Evolutionary conservation across 169 alveolate genomes (phyloP).

Genomic region (Eimeria tenella): DNA sequence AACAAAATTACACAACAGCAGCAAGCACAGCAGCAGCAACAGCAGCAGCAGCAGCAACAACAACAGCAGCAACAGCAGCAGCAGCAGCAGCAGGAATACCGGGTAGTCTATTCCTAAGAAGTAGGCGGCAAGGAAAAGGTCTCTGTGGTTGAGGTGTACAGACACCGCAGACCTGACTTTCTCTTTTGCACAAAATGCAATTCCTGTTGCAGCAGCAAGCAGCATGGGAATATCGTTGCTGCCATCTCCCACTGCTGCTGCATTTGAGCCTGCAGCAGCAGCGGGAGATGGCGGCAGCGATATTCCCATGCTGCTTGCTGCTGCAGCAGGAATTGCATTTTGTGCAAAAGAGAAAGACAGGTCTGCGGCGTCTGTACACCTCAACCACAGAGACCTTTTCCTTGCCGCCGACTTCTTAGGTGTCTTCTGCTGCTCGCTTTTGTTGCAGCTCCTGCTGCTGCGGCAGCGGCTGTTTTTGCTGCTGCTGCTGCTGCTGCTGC

Average conservation of each 20-base stretch:
- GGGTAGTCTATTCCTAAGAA: constrained; percentile 36
- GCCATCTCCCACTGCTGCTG: constrained; percentile 64
- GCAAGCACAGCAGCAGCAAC: background rate
- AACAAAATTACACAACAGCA: background rate
- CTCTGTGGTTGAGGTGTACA: constrained; percentile 50
- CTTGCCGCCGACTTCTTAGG: background rate
- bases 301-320: constrained; percentile 30
- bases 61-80: background rate
- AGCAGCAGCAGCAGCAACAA: background rate
- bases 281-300: constrained; percentile 35
- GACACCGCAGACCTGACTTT: constrained; percentile 24
- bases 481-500: background rate
- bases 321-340: constrained; percentile 39
- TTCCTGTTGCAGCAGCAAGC: constrained; percentile 56
- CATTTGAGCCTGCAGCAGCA: constrained; percentile 28
- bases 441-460: background rate
- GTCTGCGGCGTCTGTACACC: background rate
- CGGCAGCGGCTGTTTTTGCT: background rate
- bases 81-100: constrained; percentile 43
- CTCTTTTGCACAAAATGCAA: constrained; percentile 64
- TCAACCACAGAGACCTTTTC: background rate
- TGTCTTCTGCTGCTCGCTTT: background rate
- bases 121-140: constrained; percentile 20
- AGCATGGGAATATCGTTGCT: constrained; percentile 59
- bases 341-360: constrained; percentile 11